phyloP scores from a whole-genome alignment of 2,329 filamentous ascomycete species.

The Aurifilum marmelostoma region DNA sequence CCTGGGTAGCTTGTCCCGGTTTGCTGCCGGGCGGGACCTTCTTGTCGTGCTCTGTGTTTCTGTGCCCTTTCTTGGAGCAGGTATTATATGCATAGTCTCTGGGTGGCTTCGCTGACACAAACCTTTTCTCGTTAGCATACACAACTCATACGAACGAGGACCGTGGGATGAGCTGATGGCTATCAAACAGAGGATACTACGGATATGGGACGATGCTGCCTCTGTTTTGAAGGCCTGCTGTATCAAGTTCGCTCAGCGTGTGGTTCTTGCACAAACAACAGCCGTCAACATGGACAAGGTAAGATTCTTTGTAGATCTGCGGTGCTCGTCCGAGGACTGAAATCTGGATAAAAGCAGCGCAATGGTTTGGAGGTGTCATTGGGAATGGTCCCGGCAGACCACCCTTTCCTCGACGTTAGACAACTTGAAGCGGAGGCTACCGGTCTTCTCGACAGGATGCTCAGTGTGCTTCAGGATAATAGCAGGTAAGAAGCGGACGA shows the following conservation, averaged over 20 bases:
- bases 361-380: slow-evolving; percentile 83
- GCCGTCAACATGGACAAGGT: slow-evolving; percentile 70
- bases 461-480: slow-evolving; percentile 84
- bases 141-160: slow-evolving; percentile 78
- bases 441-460: slow-evolving; percentile 85
- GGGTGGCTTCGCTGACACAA: slow-evolving; percentile 14
- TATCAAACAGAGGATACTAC: slow-evolving; percentile 87
- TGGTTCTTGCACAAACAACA: slow-evolving; percentile 90
- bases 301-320: slow-evolving; percentile 41
- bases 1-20: background rate
- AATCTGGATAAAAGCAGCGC: slow-evolving; percentile 49
- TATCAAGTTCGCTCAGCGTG: slow-evolving; percentile 94
- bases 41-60: background rate
- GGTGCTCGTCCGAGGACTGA: background rate
- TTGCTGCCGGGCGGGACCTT: background rate
- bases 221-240: slow-evolving; percentile 87
- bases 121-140: slow-evolving; percentile 63
- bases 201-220: slow-evolving; percentile 80
- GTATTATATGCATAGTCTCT: background rate
- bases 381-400: slow-evolving; percentile 80
- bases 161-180: slow-evolving; percentile 87
- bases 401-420: slow-evolving; percentile 76
- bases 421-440: slow-evolving; percentile 92
- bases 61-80: background rate
- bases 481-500: slow-evolving; percentile 63